These are phyloP conservation scores for Vinca minor DNA, from an alignment of 257 asterid species.

Conservation along the genomic window DNA sequence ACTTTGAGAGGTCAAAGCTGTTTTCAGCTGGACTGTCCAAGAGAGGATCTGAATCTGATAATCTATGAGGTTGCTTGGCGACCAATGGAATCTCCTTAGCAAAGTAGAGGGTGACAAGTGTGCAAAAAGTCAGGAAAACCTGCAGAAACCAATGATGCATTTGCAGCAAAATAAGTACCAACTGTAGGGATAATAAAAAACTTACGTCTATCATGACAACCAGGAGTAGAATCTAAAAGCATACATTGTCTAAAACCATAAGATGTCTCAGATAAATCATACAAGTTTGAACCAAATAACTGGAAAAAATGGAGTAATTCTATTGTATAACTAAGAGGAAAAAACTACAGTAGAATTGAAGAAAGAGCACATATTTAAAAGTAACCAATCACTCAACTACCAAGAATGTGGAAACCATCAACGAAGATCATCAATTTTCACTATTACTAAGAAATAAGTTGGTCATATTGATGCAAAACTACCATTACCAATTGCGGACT, in stretches of 20 bases:
- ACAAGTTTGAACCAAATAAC: background rate
- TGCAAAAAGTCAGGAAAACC: constrained; percentile 73
- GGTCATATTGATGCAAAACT: too few relatives aligned
- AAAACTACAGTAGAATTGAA: background rate
- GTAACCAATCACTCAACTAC: background rate
- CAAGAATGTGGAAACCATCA: too few relatives aligned
- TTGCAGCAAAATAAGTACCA: constrained; percentile 10
- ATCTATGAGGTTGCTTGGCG: constrained; percentile 36
- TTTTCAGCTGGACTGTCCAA: constrained; percentile 43
- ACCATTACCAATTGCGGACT: too few relatives aligned
- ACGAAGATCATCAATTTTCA: too few relatives aligned
- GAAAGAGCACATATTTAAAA: background rate
- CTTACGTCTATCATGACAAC: background rate
- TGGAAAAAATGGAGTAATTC: too few relatives aligned
- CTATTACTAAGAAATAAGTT: too few relatives aligned
- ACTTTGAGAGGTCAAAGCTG: constrained; percentile 40
- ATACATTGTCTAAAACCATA: background rate
- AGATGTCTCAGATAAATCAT: background rate
- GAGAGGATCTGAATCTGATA: constrained; percentile 88
- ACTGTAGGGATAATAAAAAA: constrained; percentile 2
- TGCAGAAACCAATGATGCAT: constrained; percentile 22
- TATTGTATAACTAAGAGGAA: too few relatives aligned
- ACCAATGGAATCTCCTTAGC: constrained; percentile 80
- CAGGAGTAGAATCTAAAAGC: background rate
- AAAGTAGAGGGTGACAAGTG: constrained; percentile 79